These are phyloP conservation scores for Stipa capillata DNA, from an alignment of 176 grass and related monocot species.

Conservation along the genomic window DNA sequence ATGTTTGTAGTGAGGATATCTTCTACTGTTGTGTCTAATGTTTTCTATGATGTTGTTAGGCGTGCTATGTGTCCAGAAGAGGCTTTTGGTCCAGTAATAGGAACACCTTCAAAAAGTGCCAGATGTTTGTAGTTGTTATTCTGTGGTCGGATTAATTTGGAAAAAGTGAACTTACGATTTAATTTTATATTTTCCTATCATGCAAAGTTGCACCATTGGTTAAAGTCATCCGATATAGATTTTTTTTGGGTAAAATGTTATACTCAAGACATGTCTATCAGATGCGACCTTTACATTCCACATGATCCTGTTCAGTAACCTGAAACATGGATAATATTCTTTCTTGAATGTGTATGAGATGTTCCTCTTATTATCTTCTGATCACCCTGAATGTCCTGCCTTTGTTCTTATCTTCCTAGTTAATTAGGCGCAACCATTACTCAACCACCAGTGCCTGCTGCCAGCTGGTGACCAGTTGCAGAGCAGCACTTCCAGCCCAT, in stretches of 20 bases:
- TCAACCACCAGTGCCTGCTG: background rate
- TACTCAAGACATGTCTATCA: background rate
- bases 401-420: background rate
- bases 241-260: background rate
- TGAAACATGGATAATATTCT: background rate
- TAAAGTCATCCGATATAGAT: background rate
- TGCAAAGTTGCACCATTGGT: background rate
- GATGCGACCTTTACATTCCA: background rate
- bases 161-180: background rate
- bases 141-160: background rate
- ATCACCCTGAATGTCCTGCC: background rate
- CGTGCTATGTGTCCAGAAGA: background rate
- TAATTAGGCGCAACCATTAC: background rate
- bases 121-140: background rate
- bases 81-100: too few relatives aligned
- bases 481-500: background rate
- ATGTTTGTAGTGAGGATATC: background rate
- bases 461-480: background rate
- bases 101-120: background rate
- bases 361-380: background rate
- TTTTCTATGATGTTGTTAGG: background rate
- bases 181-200: background rate
- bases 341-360: background rate
- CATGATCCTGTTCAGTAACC: background rate
- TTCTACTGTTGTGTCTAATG: background rate